Evolutionary conservation across 2,329 filamentous ascomycete genomes (phyloP).

Genomic region (Hypocreales sp.): DNA sequence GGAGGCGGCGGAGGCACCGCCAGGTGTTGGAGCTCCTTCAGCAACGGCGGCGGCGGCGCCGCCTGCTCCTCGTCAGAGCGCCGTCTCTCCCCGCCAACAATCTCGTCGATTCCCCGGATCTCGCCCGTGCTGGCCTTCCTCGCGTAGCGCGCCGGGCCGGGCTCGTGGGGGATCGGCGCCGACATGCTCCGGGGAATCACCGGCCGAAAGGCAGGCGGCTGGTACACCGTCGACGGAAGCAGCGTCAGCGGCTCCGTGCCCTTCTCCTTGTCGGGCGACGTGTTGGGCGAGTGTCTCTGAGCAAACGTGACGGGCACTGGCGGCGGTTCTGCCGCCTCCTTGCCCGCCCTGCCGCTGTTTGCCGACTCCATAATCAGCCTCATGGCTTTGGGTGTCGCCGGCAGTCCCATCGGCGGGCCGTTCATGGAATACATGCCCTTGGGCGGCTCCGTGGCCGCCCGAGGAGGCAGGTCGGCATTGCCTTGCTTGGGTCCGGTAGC

Average conservation of each 20-base stretch:
- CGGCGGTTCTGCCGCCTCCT: constrained; percentile 37
- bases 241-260: constrained; percentile 25
- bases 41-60: constrained; percentile 31
- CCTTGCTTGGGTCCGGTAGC: constrained; percentile 24
- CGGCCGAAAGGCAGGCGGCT: constrained; percentile 29
- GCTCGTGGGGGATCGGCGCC: constrained; percentile 31
- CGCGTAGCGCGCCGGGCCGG: constrained; percentile 9
- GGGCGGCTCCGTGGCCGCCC: constrained; percentile 51
- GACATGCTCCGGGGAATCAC: constrained; percentile 47
- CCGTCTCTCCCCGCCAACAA: constrained; percentile 21
- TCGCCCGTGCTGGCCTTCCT: constrained; percentile 21
- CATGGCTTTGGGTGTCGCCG: constrained; percentile 86
- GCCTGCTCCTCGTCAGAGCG: constrained; percentile 34
- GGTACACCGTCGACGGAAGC: constrained; percentile 44
- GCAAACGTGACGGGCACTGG: constrained; percentile 32
- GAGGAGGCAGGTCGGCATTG: constrained; percentile 29
- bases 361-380: constrained; percentile 55
- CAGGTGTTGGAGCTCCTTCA: constrained; percentile 49
- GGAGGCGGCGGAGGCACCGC: constrained; percentile 46
- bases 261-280: constrained; percentile 16
- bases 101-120: constrained; percentile 32
- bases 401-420: constrained; percentile 55
- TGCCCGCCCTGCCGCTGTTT: constrained; percentile 21
- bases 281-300: constrained; percentile 24
- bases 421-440: constrained; percentile 31